phyloP scores from a whole-genome alignment of 208 protist species.

The Crithidia acanthocephali region DNA sequence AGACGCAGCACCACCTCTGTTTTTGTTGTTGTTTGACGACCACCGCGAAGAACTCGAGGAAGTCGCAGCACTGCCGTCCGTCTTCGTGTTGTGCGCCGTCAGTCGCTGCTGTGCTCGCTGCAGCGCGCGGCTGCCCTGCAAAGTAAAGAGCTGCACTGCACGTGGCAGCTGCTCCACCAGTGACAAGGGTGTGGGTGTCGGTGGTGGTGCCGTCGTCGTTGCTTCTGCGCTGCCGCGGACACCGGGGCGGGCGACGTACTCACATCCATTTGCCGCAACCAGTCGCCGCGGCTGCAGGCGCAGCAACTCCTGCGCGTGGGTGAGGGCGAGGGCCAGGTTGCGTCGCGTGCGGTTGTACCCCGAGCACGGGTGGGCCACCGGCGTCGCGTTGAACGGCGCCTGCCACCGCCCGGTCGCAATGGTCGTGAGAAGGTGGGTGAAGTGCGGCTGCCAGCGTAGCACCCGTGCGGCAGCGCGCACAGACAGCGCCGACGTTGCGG shows the following conservation, averaged over 20 bases:
- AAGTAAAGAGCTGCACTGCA: constrained; percentile 28
- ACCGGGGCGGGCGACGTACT: constrained; percentile 21
- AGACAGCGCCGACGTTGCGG: too few relatives aligned
- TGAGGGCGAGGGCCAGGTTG: constrained; percentile 10
- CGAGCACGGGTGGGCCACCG: constrained; percentile 25
- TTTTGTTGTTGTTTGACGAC: neutral
- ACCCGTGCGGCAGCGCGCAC: constrained; percentile 19
- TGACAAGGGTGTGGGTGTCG: neutral
- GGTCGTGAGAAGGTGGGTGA: constrained; percentile 35
- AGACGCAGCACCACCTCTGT: too few relatives aligned
- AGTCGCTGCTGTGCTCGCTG: constrained; percentile 11
- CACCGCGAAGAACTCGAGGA: neutral
- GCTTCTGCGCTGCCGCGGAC: neutral
- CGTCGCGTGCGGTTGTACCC: constrained; percentile 29
- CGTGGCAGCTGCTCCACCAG: constrained; percentile 30
- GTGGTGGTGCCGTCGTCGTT: neutral
- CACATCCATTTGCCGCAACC: constrained; percentile 19
- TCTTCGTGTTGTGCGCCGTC: neutral
- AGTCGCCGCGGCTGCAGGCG: constrained; percentile 29
- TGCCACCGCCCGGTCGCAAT: constrained; percentile 38
- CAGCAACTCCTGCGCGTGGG: constrained; percentile 28
- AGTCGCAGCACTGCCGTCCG: neutral
- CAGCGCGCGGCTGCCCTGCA: constrained; percentile 19
- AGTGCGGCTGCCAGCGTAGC: constrained; percentile 32
- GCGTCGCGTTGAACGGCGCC: constrained; percentile 4